Base-by-base conservation (phyloP, 176 grass and related monocot species). In the Oryza meyeriana region DNA sequence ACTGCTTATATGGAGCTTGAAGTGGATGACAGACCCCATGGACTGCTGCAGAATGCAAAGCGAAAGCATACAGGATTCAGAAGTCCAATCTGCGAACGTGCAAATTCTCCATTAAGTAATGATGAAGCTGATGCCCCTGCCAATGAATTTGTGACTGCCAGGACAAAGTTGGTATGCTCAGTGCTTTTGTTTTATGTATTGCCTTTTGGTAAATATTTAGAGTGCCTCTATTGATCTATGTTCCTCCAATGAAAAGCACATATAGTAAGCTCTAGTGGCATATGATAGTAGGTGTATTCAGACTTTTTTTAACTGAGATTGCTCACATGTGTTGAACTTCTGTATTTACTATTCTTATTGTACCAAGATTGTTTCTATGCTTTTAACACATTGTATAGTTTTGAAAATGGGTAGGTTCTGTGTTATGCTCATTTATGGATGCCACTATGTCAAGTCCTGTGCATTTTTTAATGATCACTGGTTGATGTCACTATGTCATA, bases 71-170 rank as follows among this genome's bases (percentile, higher is more conserved):
- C 66, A 29, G 95, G 91, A 20, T 98, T 98, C 84, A 94, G 84
- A 87, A 98, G 92, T 83, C 92, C 95, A 79, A 91, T 98, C 52
- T 98, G 85, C 80, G 90, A 98, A 77, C 69, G 18, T 78, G 72
- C 66, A 67, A 91, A 94, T 75, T 93, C 92, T 89, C 90, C 90
- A 85, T 88, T 79, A 75, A 91, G 84, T 80, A 93, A 93, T 84
- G 88, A 91, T 82, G 92, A 94, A 80, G 75, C 79, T 68, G 90
- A 93, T 90, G 83, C 41, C 69, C 73, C 83, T 77, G 50, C 20
- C 33, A 82, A 75, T 89, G 84, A 74, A 82, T 98, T 98, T 85
- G 74, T 89, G 62, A 93, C 88, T 78, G 92, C 95, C 69, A 94
- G 83, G 92, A 87, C 76, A 91, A 98, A 93, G 89, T 61, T 98